Evolutionary conservation across 2,329 filamentous ascomycete species (phyloP), one percentile per base, ranked within the genome.

Genomic region (Botrytis squamosa): DNA sequence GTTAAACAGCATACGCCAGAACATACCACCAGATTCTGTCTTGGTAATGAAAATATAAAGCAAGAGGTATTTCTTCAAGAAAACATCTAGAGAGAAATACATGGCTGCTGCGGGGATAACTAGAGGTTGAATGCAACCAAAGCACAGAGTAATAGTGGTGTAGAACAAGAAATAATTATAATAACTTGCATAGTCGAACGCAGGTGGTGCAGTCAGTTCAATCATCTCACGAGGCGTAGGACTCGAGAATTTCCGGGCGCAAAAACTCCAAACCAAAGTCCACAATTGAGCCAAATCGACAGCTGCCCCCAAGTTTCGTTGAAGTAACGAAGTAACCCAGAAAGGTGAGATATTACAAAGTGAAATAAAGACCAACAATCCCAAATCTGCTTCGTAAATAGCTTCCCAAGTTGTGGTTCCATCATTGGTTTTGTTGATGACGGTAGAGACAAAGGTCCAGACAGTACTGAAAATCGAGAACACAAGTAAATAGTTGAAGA

Each of bases 161-260:
- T 98, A 99, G 84, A 93, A 99, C 44, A 98, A 86, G 83, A 98
- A 98, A 82, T 97, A 98, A 83, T 98, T 98, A 87, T 98, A 99
- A 84, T 98, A 98, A 78, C 90, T 94, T 74, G 96, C 94, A 80
- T 98, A 98, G 78, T 98, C 95, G 81, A 99, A 98, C 0, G 93
- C 86, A 3, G 93, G 95, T 1, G 96, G 96, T 5, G 96, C 96
- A 0, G 95, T 97, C 80, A 96, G 89, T 82, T 97, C 93, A 77
- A 98, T 98, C 77, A 96, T 86, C 82, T 97, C 92, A 77, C 96
- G 88, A 8, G 96, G 96, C 3, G 96, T 98, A 4, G 95, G 95
- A 75, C 90, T 92, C 40, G 93, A 88, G 79, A 98, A 96, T 72
- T 91, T 95, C 81, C 94, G 91, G 75, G 91, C 89, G 81, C 96